Evolutionary conservation across 306 rosid genomes (phyloP), one percentile per base, ranked within the genome.

Genomic region (Cercis canadensis): DNA sequence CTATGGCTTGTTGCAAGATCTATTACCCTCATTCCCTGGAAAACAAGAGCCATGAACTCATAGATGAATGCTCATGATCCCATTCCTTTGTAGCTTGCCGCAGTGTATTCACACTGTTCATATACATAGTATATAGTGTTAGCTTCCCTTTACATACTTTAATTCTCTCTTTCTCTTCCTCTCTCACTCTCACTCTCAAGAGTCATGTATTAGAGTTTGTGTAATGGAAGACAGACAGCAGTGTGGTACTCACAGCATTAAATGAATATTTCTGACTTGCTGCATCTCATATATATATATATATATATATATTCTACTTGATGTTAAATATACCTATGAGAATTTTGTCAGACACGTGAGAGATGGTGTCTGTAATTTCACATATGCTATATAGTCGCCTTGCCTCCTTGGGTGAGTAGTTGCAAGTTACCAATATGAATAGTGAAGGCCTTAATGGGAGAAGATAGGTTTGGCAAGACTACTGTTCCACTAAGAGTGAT

Each of bases 1-100:
- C 76, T 77, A 80, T 81, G 93, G 90, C 29, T 70, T 87, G 73
- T 77, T 89, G 85, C 97, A 92, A 64, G 92, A 92, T 76, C 55
- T 92, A 39, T 74, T 84, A 63, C 84, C 89, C 11, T 55, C 96
- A 71, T 82, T 78, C 74, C 57, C 62, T 61, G 73, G 76, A 57
- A 87, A 75, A 80, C 83, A 87, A 65, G 80, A 72, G 37, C 88
- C 75, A 57, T 83, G 82, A 79, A 11, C 62, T 77, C 41, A 31
- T 15, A 60, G 44, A 65, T 4, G 37, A 54, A 11, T 3, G 8
- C 29, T 3, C 29, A 24, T 24, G 29, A 24, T 24, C 29, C 29
- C 29, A 24, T 24, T 24, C 29, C 29, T 37, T 37, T 37, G 43
- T 37, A 8, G 43, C 43, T 37, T 5, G 43, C 43, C 1, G 43